phyloP scores from a whole-genome alignment of 306 rosid genomes.

The Canavalia ensiformis region DNA sequence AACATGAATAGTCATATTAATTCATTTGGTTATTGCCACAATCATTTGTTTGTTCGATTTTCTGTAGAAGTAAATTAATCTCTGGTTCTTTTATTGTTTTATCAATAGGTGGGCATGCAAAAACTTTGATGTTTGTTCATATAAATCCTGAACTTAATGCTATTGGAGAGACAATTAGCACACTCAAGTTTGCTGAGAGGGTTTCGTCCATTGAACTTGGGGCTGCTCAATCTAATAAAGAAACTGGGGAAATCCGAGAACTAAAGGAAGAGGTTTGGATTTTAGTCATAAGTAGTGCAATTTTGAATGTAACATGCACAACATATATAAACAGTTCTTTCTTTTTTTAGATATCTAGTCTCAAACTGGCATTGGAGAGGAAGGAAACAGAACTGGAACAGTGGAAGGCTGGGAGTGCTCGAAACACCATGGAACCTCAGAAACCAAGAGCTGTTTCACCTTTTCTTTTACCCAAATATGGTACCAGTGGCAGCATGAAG shows the following conservation, averaged over 20 bases:
- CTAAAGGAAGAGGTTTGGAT: constrained; percentile 86
- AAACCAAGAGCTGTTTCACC: constrained; percentile 88
- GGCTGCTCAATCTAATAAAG: constrained; percentile 92
- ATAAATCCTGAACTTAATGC: constrained; percentile 94
- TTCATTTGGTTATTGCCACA: constrained; percentile 5
- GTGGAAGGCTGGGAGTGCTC: constrained; percentile 62
- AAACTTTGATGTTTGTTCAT: constrained; percentile 99
- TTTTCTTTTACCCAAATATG: constrained; percentile 71
- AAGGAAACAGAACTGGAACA: constrained; percentile 87
- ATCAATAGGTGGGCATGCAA: constrained; percentile 90
- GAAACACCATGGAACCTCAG: constrained; percentile 64
- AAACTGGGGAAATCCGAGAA: constrained; percentile 87
- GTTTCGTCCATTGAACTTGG: constrained; percentile 94
- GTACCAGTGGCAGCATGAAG: constrained; percentile 56
- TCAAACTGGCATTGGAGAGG: constrained; percentile 77
- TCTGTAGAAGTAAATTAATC: not conserved
- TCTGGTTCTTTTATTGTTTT: constrained; percentile 36
- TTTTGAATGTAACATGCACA: constrained; percentile 19
- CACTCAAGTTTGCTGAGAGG: constrained; percentile 99
- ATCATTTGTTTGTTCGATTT: constrained; percentile 4
- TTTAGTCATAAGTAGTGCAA: constrained; percentile 36
- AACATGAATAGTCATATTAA: constrained; percentile 23
- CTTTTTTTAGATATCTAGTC: constrained; percentile 70
- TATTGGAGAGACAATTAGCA: constrained; percentile 95
- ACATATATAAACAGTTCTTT: not conserved